Evolutionary conservation across 2,329 filamentous ascomycete species (phyloP).

Genomic region (Canariomyces notabilis): DNA sequence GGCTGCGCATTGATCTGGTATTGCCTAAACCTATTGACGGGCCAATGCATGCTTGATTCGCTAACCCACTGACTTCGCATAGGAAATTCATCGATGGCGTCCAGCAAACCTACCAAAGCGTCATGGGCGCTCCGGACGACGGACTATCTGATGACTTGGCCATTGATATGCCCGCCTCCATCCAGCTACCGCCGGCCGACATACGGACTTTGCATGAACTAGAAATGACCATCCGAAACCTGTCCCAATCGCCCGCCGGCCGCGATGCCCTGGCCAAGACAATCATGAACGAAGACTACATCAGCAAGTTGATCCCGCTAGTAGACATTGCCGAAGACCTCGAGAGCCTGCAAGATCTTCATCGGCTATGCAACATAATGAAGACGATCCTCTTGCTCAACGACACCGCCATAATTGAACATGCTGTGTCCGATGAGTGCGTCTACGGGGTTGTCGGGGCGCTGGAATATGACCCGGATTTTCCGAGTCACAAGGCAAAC

Average conservation of each 20-base stretch:
- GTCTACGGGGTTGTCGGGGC: slow-evolving; percentile 91
- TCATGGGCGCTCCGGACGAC: slow-evolving; percentile 67
- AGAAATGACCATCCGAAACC: slow-evolving; percentile 74
- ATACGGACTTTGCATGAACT: slow-evolving; percentile 81
- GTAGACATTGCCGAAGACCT: slow-evolving; percentile 88
- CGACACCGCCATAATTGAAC: slow-evolving; percentile 90
- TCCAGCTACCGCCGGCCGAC: slow-evolving; percentile 72
- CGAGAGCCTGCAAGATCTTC: slow-evolving; percentile 79
- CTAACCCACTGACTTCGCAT: slow-evolving; percentile 26
- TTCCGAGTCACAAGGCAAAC: slow-evolving; percentile 94
- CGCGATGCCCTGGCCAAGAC: slow-evolving; percentile 85
- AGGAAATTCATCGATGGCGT: slow-evolving; percentile 90
- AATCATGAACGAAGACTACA: slow-evolving; percentile 80
- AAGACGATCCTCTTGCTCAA: slow-evolving; percentile 93
- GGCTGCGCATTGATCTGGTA: slow-evolving; percentile 94
- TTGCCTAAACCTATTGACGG: slow-evolving; percentile 25
- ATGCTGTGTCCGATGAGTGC: slow-evolving; percentile 83
- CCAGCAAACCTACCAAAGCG: slow-evolving; percentile 65
- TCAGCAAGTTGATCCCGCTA: slow-evolving; percentile 77
- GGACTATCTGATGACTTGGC: slow-evolving; percentile 79
- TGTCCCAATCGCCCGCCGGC: slow-evolving; percentile 68
- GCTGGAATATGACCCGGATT: slow-evolving; percentile 96
- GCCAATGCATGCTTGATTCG: background rate
- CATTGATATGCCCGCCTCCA: slow-evolving; percentile 65
- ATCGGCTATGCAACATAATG: slow-evolving; percentile 95